phyloP scores from a whole-genome alignment of 768 basidiomycete genomes.

The Phylloporus arenicola region DNA sequence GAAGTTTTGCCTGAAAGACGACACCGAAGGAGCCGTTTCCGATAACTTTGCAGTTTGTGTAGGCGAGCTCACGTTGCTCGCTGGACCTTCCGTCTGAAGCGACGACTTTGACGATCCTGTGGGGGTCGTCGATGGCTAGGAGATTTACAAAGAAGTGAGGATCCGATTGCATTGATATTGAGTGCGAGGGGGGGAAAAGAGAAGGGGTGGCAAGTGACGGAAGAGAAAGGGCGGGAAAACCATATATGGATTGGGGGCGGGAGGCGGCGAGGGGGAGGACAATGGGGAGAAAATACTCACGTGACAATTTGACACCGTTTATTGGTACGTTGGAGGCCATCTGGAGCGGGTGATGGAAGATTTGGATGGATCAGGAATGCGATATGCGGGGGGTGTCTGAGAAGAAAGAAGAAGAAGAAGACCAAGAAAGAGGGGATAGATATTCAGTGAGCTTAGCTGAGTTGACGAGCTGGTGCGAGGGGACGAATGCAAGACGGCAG shows the following conservation, averaged over 20 bases:
- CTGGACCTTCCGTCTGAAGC: slow-evolving; percentile 94
- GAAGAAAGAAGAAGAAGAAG: not conserved
- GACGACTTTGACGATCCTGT: slow-evolving; percentile 90
- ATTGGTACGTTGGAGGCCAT: slow-evolving; percentile 79
- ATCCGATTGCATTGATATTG: slow-evolving; percentile 24
- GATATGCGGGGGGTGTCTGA: slow-evolving; percentile 8
- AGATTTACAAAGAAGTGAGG: slow-evolving; percentile 22
- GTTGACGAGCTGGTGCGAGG: slow-evolving; percentile 6
- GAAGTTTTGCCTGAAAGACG: slow-evolving; percentile 91
- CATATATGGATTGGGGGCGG: slow-evolving; percentile 26
- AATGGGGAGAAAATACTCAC: slow-evolving; percentile 43
- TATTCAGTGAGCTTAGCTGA: slow-evolving; percentile 1
- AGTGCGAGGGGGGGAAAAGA: slow-evolving; percentile 25
- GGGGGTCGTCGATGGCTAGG: slow-evolving; percentile 89
- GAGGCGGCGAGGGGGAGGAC: slow-evolving; percentile 13
- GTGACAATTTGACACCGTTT: slow-evolving; percentile 83
- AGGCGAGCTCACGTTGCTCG: slow-evolving; percentile 80
- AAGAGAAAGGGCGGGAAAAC: slow-evolving; percentile 20
- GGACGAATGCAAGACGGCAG: slow-evolving; percentile 16
- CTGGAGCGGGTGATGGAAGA: slow-evolving; percentile 16
- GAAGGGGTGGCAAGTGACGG: slow-evolving; percentile 32
- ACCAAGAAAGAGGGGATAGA: not conserved
- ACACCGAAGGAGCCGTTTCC: slow-evolving; percentile 99
- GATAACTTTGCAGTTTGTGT: slow-evolving; percentile 97
- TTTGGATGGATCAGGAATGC: slow-evolving; percentile 11